A percentile compares a stretch with the other conserved stretches of the same genome.
Conservation (phyloP, 257 asterid species). For the Solanum bulbocastanum region DNA sequence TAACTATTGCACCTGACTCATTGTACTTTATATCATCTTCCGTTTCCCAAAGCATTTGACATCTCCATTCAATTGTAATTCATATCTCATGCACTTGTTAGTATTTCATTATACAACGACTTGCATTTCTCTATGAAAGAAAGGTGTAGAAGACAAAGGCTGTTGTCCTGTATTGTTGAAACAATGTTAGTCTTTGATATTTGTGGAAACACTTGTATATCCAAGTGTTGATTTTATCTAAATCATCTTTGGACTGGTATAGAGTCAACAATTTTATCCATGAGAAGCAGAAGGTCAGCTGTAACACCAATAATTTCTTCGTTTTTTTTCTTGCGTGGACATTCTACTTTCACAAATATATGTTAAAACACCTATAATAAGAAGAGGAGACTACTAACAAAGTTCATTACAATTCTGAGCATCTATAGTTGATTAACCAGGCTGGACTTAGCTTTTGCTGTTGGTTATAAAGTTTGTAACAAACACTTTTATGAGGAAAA, state of each 20-base stretch:
- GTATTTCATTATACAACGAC: background rate
- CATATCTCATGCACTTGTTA: background rate
- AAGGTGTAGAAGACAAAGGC: background rate
- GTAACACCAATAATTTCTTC: background rate
- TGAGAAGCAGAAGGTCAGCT: background rate
- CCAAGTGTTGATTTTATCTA: background rate
- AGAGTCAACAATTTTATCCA: background rate
- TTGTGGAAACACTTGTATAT: background rate
- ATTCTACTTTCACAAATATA: background rate
- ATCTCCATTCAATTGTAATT: background rate
- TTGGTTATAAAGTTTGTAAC: background rate
- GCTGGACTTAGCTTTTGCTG: background rate
- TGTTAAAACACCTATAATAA: background rate
- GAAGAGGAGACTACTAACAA: background rate
- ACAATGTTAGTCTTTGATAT: background rate
- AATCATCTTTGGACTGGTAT: background rate
- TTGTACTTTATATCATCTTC: background rate
- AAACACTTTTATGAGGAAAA: background rate
- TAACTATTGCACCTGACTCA: constrained; percentile 13
- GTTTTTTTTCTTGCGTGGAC: background rate
- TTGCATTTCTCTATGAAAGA: background rate
- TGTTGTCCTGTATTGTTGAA: background rate
- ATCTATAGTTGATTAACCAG: background rate
- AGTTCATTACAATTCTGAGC: background rate
- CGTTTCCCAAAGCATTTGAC: background rate